These are phyloP conservation scores for Trichoderma atrobrunneum DNA, from an alignment of 2,329 filamentous ascomycete species.

Conservation along the genomic window DNA sequence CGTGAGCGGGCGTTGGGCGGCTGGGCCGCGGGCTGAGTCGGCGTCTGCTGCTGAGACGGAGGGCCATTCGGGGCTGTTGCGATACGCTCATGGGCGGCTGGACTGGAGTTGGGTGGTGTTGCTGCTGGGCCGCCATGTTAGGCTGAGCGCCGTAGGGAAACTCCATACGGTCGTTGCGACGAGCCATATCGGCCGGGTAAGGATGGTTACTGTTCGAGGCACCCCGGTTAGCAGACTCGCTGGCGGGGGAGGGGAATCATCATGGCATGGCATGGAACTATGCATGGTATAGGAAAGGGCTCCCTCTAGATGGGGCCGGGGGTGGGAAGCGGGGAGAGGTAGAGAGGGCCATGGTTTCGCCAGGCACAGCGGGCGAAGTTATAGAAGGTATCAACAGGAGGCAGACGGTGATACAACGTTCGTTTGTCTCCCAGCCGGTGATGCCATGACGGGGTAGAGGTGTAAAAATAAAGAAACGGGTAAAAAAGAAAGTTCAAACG, in stretches of 20 bases:
- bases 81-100: slow-evolving; percentile 47
- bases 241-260: slow-evolving; percentile 26
- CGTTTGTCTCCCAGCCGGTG: slow-evolving; percentile 21
- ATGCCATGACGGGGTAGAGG: slow-evolving; percentile 15
- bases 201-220: slow-evolving; percentile 41
- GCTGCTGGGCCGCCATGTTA: slow-evolving; percentile 37
- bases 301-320: slow-evolving; percentile 16
- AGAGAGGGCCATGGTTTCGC: slow-evolving; percentile 19
- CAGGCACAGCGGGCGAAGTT: slow-evolving; percentile 23
- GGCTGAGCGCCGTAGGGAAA: slow-evolving; percentile 42
- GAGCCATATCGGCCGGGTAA: slow-evolving; percentile 52
- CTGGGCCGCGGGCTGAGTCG: slow-evolving; percentile 39
- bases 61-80: slow-evolving; percentile 37
- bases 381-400: slow-evolving; percentile 24
- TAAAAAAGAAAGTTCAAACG: not conserved
- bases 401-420: slow-evolving; percentile 28
- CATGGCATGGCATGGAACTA: slow-evolving; percentile 28
- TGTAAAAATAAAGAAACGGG: slow-evolving; percentile 13
- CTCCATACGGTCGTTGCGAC: slow-evolving; percentile 44
- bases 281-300: slow-evolving; percentile 21
- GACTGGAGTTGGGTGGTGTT: slow-evolving; percentile 39
- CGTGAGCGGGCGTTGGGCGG: slow-evolving; percentile 35
- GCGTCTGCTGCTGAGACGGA: slow-evolving; percentile 36
- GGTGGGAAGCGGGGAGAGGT: slow-evolving; percentile 6
- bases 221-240: slow-evolving; percentile 31